Percentiles rank a stretch among this genome's conserved stretches.
Conservation (phyloP, 768 basidiomycete species). For the Rhizopogon rudus region DNA sequence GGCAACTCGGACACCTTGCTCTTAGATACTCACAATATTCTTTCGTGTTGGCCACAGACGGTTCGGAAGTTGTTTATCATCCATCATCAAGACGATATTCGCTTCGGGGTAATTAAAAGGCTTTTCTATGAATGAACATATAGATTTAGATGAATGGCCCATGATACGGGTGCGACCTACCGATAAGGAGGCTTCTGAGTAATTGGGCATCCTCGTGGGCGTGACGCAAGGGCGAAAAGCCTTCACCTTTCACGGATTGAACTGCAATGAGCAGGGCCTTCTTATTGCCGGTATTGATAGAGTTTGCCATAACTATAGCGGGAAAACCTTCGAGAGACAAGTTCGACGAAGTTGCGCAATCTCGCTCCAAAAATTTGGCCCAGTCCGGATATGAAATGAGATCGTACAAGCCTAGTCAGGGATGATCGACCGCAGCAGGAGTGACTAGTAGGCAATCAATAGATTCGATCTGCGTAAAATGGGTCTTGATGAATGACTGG, state of each 20-base stretch:
- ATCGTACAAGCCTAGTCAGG: too few species aligned
- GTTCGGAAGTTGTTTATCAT: constrained; percentile 22
- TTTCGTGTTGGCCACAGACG: constrained; percentile 34
- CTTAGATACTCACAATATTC: constrained; percentile 36
- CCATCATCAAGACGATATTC: constrained; percentile 41
- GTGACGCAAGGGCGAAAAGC: constrained; percentile 1
- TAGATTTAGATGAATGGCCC: background rate
- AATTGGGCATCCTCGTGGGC: constrained; percentile 13
- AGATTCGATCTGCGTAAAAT: too few species aligned
- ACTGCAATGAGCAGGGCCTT: constrained; percentile 22
- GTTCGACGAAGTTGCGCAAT: background rate
- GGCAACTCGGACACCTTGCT: background rate
- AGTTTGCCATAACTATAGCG: background rate
- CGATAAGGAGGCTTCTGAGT: constrained; percentile 16
- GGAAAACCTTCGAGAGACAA: background rate
- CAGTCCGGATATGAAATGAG: too few species aligned
- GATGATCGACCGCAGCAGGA: too few species aligned
- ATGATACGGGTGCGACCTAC: constrained; percentile 4
- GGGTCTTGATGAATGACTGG: too few species aligned
- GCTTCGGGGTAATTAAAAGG: constrained; percentile 35
- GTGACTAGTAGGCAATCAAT: too few species aligned
- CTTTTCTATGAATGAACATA: constrained; percentile 17
- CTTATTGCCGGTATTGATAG: constrained; percentile 5
- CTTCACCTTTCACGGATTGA: background rate
- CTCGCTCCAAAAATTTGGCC: too few species aligned